Evolutionary conservation across 2,329 filamentous ascomycete species (phyloP).

Genomic region (Sclerotiophoma versabilis): DNA sequence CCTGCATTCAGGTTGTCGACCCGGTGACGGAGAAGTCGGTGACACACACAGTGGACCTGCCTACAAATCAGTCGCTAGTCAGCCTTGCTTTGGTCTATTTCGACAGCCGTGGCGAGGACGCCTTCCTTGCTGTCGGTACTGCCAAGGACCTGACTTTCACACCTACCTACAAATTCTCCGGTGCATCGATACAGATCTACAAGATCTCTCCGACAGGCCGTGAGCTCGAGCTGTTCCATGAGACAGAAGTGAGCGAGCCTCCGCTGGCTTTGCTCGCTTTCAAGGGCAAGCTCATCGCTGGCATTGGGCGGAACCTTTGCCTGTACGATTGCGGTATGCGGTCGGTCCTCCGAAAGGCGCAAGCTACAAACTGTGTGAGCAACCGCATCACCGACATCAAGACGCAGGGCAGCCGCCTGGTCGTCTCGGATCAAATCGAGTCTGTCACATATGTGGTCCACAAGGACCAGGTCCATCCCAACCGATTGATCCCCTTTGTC

Average conservation of each 20-base stretch:
- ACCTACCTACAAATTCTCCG: constrained; percentile 69
- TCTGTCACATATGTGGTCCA: constrained; percentile 92
- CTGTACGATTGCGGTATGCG: constrained; percentile 94
- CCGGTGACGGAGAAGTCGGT: constrained; percentile 74
- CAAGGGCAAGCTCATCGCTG: constrained; percentile 87
- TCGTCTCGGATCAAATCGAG: constrained; percentile 92
- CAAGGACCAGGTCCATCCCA: constrained; percentile 77
- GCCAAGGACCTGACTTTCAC: constrained; percentile 86
- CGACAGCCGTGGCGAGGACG: constrained; percentile 80
- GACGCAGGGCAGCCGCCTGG: constrained; percentile 87
- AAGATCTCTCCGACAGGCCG: constrained; percentile 86
- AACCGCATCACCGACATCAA: constrained; percentile 88
- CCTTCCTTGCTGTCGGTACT: constrained; percentile 92
- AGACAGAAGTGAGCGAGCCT: constrained; percentile 89
- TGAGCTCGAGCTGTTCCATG: constrained; percentile 92
- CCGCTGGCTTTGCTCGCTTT: constrained; percentile 91
- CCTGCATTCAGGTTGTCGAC: constrained; percentile 91
- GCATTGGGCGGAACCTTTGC: constrained; percentile 80
- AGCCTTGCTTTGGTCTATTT: constrained; percentile 87
- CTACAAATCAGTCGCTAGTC: constrained; percentile 89
- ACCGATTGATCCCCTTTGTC: constrained; percentile 89
- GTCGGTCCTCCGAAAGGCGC: constrained; percentile 89
- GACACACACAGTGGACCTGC: constrained; percentile 79
- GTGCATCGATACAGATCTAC: constrained; percentile 91
- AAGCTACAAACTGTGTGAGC: constrained; percentile 74